Evolutionary conservation across 2,329 filamentous ascomycete genomes (phyloP).

Genomic region (Fonsecaea nubica): DNA sequence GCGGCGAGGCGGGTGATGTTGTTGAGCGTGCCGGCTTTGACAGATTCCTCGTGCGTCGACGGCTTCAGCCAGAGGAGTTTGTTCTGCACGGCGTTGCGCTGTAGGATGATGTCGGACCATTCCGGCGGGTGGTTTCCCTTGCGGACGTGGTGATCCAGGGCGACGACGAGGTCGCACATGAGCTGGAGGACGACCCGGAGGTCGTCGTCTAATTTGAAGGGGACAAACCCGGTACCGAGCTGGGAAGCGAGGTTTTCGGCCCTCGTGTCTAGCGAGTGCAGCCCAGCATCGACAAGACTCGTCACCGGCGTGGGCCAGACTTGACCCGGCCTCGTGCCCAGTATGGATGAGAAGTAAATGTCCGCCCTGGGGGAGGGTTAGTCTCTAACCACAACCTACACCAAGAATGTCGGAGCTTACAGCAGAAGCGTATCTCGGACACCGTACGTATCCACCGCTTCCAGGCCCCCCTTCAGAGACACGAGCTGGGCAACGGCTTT

Average conservation of each 20-base stretch:
- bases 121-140: neutral
- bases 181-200: neutral
- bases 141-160: constrained; percentile 17
- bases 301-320: constrained; percentile 4
- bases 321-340: constrained; percentile 10
- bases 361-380: constrained; percentile 2
- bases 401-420: neutral
- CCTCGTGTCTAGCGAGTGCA: neutral
- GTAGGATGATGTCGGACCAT: constrained; percentile 6
- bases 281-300: constrained; percentile 5
- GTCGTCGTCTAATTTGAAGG: neutral
- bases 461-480: constrained; percentile 10
- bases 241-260: neutral
- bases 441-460: constrained; percentile 12
- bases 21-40: neutral
- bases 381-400: neutral
- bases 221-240: neutral
- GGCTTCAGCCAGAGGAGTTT: constrained; percentile 13
- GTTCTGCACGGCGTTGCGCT: constrained; percentile 11
- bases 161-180: constrained; percentile 12
- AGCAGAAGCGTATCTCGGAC: constrained; percentile 15
- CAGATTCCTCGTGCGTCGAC: neutral
- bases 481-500: constrained; percentile 8
- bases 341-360: constrained; percentile 9
- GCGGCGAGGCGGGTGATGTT: constrained; percentile 12